Evolutionary conservation across 2,329 filamentous ascomycete species (phyloP).

Genomic region (Xylariaceae sp.): DNA sequence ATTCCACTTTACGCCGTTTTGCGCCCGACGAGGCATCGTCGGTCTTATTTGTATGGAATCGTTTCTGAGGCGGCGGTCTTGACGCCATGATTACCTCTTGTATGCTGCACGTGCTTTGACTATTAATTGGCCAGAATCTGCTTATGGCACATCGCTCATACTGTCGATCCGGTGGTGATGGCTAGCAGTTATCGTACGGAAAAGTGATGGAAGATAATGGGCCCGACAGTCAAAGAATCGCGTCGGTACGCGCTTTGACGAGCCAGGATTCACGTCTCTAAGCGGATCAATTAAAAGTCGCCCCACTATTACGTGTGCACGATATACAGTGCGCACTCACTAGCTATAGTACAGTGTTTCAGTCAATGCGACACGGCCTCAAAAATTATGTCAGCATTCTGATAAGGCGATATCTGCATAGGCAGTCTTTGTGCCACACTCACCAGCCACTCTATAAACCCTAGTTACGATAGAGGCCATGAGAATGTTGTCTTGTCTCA

Average conservation of each 20-base stretch:
- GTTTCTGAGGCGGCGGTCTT: slow-evolving; percentile 60
- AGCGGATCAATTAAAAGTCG: slow-evolving; percentile 19
- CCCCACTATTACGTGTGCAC: background rate
- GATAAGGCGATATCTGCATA: background rate
- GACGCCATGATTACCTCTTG: slow-evolving; percentile 40
- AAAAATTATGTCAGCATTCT: no score
- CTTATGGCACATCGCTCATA: background rate
- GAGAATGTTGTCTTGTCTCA: no score
- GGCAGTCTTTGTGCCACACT: background rate
- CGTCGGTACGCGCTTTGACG: slow-evolving; percentile 23
- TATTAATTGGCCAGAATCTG: background rate
- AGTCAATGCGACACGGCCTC: no score
- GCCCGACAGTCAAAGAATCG: slow-evolving; percentile 20
- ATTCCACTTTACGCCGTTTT: slow-evolving; percentile 82
- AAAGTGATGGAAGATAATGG: slow-evolving; percentile 17
- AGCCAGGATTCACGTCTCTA: slow-evolving; percentile 18
- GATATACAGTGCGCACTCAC: background rate
- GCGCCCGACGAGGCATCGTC: slow-evolving; percentile 54
- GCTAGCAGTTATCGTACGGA: background rate
- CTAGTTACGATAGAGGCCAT: no score
- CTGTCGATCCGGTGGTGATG: background rate
- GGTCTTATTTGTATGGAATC: slow-evolving; percentile 64
- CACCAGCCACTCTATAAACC: no score
- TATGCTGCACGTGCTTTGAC: background rate
- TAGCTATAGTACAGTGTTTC: background rate